Evolutionary conservation across 345 rosid species (phyloP).

Genomic region (Lepidium aucheri): DNA sequence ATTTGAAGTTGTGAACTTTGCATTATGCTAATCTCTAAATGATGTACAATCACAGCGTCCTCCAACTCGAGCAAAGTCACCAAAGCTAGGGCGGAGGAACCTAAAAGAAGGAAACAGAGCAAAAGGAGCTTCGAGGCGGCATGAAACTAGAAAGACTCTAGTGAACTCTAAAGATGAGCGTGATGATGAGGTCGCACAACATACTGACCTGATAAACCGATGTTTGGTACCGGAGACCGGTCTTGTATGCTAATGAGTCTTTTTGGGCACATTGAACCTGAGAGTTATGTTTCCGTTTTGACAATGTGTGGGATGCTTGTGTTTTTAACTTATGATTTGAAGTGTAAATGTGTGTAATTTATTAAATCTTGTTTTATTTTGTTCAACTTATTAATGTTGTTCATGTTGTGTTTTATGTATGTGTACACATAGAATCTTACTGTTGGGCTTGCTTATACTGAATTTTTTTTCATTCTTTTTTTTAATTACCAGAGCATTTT

Average conservation of each 20-base stretch:
- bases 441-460: conserved; percentile 1
- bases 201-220: conserved; percentile 24
- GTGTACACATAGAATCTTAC: conserved; percentile 9
- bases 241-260: conserved; percentile 6
- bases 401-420: conserved; percentile 15
- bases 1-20: conserved; percentile 3
- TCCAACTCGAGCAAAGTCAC: conserved; percentile 80
- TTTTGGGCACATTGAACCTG: not conserved
- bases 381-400: not conserved
- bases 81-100: conserved; percentile 66
- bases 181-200: conserved; percentile 14
- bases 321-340: conserved; percentile 1
- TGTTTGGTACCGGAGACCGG: conserved; percentile 20
- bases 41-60: conserved; percentile 45
- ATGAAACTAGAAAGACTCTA: conserved; percentile 32
- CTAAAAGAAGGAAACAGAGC: conserved; percentile 44
- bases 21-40: not conserved
- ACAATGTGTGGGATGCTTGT: not conserved
- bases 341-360: conserved; percentile 33
- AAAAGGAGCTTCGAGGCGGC: conserved; percentile 34
- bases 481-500: not conserved
- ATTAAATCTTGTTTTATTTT: not conserved
- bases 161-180: conserved; percentile 27
- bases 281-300: not conserved
- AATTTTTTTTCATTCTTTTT: not conserved